phyloP scores from a whole-genome alignment of 495 filamentous ascomycete genomes.

The Filosporella fistucella region DNA sequence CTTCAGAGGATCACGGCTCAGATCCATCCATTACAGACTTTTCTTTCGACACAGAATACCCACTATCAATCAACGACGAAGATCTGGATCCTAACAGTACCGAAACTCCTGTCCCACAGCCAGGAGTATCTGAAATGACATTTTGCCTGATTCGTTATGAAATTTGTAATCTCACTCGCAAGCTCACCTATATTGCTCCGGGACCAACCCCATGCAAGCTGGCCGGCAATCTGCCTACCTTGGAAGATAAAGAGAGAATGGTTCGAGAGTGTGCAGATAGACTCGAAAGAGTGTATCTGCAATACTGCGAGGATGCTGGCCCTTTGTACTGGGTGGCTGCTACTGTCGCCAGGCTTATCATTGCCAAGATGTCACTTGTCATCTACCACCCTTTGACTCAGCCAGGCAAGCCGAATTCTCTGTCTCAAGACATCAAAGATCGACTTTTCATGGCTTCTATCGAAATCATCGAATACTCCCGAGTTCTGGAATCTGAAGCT shows the following conservation, averaged over 20 bases:
- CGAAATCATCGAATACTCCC: slow-evolving; percentile 72
- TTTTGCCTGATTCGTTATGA: slow-evolving; percentile 71
- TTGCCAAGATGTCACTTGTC: slow-evolving; percentile 47
- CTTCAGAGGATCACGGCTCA: slow-evolving; percentile 80
- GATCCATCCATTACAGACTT: slow-evolving; percentile 67
- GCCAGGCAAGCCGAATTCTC: slow-evolving; percentile 29
- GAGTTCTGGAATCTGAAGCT: slow-evolving; percentile 54
- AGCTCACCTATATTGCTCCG: slow-evolving; percentile 13
- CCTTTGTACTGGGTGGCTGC: slow-evolving; percentile 69
- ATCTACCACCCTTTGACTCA: slow-evolving; percentile 21
- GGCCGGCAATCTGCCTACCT: slow-evolving; percentile 19
- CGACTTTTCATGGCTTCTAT: slow-evolving; percentile 71
- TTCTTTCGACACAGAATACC: slow-evolving; percentile 70
- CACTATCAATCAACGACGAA: slow-evolving; percentile 73
- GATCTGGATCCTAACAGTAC: slow-evolving; percentile 66
- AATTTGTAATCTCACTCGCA: slow-evolving; percentile 37
- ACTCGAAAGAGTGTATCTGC: slow-evolving; percentile 64
- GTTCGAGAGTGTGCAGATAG: slow-evolving; percentile 57
- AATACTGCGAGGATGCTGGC: slow-evolving; percentile 49
- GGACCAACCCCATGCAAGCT: not conserved
- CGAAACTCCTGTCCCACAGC: slow-evolving; percentile 51
- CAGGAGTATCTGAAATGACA: slow-evolving; percentile 72
- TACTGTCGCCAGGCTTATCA: slow-evolving; percentile 45
- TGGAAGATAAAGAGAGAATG: slow-evolving; percentile 59
- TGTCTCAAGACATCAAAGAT: slow-evolving; percentile 58